Evolutionary conservation across 1,284 basidiomycete species (phyloP).

Genomic region (Cryptococcus hybrid): DNA sequence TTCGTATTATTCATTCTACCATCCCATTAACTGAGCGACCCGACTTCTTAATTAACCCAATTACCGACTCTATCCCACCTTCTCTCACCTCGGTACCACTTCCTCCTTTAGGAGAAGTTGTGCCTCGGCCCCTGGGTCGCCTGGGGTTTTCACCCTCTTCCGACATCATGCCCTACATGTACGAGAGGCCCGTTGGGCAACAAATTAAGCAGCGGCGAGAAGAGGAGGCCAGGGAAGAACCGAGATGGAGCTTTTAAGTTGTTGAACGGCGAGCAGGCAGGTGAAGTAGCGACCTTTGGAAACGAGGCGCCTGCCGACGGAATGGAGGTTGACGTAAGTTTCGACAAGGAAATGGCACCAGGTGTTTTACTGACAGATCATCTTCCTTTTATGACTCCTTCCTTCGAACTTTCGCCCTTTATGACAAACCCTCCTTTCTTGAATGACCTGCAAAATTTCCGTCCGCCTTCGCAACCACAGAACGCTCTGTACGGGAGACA

Average conservation of each 20-base stretch:
- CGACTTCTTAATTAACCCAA: background rate
- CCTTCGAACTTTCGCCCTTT: background rate
- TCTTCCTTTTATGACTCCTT: background rate
- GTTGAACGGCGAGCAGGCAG: slow-evolving; percentile 6
- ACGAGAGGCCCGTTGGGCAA: slow-evolving; percentile 13
- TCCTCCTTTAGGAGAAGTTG: slow-evolving; percentile 15
- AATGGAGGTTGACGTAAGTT: slow-evolving; percentile 11
- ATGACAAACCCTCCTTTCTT: background rate
- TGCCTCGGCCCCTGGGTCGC: slow-evolving; percentile 20
- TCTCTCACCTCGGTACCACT: slow-evolving; percentile 1
- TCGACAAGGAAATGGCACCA: background rate
- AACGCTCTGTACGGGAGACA: background rate
- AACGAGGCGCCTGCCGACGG: slow-evolving; percentile 1
- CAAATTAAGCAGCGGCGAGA: background rate
- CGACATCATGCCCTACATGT: slow-evolving; percentile 21
- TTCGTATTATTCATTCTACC: background rate
- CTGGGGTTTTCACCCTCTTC: slow-evolving; percentile 6
- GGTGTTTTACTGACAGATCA: background rate
- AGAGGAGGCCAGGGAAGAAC: background rate
- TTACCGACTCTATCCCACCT: background rate
- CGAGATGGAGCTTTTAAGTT: slow-evolving; percentile 14
- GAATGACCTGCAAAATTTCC: slow-evolving; percentile 1
- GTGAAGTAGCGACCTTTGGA: slow-evolving; percentile 1
- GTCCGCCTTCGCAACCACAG: background rate
- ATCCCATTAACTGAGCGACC: background rate